A percentile compares a stretch with the other conserved stretches of the same genome.
These are phyloP conservation scores for Pharus latifolius DNA, from an alignment of 176 grass and related monocot species.

Conservation along the genomic window DNA sequence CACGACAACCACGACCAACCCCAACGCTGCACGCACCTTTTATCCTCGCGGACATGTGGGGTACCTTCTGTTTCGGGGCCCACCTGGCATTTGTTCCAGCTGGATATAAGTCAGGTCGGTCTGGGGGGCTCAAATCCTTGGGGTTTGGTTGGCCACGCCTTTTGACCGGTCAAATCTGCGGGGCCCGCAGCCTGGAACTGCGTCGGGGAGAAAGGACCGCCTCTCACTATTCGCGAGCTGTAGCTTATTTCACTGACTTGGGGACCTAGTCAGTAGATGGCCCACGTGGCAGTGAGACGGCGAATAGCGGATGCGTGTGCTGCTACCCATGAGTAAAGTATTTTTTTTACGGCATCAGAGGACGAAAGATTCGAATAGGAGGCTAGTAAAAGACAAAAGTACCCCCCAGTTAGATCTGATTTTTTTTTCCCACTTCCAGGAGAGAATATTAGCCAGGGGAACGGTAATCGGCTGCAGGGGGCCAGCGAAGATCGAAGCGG, in stretches of 20 bases:
- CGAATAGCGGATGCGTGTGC: background rate
- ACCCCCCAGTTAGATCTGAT: constrained; percentile 28
- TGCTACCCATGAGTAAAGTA: no score
- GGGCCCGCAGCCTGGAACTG: constrained; percentile 9
- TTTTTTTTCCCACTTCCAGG: constrained; percentile 2
- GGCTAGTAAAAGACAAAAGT: background rate
- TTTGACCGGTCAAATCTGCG: constrained; percentile 50
- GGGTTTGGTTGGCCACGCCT: constrained; percentile 23
- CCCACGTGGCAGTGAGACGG: background rate
- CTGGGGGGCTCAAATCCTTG: constrained; percentile 9
- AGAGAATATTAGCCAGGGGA: background rate
- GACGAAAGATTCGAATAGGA: constrained; percentile 28
- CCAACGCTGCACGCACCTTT: background rate
- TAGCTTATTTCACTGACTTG: background rate
- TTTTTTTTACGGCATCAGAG: constrained; percentile 23
- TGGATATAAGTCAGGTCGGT: fast-evolving
- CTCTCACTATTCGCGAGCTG: background rate
- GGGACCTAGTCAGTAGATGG: fast-evolving
- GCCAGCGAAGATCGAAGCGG: background rate
- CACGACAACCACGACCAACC: background rate
- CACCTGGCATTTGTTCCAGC: fast-evolving
- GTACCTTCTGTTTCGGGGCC: fast-evolving
- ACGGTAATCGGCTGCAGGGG: constrained; percentile 7
- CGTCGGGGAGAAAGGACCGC: background rate
- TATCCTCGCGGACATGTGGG: background rate